Evolutionary conservation across 148 eudicot genomes (phyloP), one percentile per base, ranked within the genome.

Genomic region (Vaccinium darrowii): DNA sequence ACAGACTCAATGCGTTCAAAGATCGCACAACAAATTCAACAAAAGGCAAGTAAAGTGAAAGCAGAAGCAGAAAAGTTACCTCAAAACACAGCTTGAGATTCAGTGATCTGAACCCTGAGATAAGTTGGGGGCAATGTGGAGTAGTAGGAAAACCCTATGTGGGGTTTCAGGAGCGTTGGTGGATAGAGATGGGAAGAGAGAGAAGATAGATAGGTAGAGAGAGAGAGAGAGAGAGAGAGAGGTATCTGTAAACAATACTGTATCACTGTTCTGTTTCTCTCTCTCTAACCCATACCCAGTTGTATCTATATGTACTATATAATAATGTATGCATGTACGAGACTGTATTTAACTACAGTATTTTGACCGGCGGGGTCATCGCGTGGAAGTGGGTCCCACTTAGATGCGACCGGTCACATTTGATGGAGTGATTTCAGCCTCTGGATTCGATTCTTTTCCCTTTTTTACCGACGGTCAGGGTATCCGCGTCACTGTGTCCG

Each of bases 211-310:
- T 47, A 62, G 50, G 74, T 23, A 27, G 4, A 43, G 47, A 43
- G 84, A 69, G 77, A 51, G 84, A 74, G 78, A 74, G 78, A 51
- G 19, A 72, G 84, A 52, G 78, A 47, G 76, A 72, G 78, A 23
- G 76, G 47, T 72, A 43, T 19, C 8, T 2, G 76, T 27, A 33
- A 0, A 47, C 25, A 5, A 33, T 0, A 47, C 7, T 81, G 21
- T 36, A 36, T 82, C 78, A 39, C 52, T 74, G 78, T 30, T 71
- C 52, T 74, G 78, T 13, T 71, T 71, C 78, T 74, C 78, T 76
- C 57, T 76, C 57, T 49, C 80, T 76, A 50, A 49, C 21, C 52
- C 51, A 50, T 13, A 10, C 80, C 50, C 53, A 19, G 53, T 8
- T 49, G 80, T 76, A 12, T 50, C 3, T 76, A 19, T 74, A 15